phyloP scores from a whole-genome alignment of 2,329 filamentous ascomycete species.

The Diaporthe sp. region DNA sequence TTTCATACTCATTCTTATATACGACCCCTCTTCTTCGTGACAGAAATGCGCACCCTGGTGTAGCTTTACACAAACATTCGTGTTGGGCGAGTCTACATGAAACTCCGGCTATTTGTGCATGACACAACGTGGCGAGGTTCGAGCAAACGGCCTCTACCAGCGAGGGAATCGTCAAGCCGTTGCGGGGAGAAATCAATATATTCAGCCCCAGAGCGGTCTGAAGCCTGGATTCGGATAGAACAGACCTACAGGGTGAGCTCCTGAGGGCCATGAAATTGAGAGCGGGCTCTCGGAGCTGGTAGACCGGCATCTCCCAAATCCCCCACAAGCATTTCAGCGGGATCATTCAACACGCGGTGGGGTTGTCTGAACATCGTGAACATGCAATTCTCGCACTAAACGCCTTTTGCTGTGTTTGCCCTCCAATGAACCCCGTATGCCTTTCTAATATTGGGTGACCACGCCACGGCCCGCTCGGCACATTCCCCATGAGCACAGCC shows the following conservation, averaged over 20 bases:
- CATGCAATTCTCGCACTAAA: conserved; percentile 25
- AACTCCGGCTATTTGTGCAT: neutral
- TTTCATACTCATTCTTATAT: conserved; percentile 7
- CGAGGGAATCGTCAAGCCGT: neutral
- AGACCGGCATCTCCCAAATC: neutral
- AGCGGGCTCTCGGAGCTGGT: neutral
- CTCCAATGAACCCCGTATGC: conserved; percentile 4
- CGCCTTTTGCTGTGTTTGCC: conserved; percentile 9
- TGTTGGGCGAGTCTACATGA: too few relatives aligned
- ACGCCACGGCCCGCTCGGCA: conserved; percentile 3
- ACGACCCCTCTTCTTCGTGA: neutral
- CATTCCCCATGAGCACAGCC: neutral
- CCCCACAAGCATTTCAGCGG: neutral
- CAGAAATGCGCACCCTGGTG: too few relatives aligned
- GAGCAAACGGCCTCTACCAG: neutral
- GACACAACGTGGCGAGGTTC: neutral
- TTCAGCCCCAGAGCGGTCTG: neutral
- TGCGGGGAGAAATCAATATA: neutral
- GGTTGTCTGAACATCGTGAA: neutral
- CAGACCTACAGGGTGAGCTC: too few relatives aligned
- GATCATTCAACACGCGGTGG: neutral
- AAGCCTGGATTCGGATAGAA: neutral
- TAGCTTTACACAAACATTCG: neutral
- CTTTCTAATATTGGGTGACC: conserved; percentile 31
- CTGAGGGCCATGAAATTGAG: neutral